Conservation (phyloP, 768 basidiomycete species). For the Naganishia friedmannii region DNA sequence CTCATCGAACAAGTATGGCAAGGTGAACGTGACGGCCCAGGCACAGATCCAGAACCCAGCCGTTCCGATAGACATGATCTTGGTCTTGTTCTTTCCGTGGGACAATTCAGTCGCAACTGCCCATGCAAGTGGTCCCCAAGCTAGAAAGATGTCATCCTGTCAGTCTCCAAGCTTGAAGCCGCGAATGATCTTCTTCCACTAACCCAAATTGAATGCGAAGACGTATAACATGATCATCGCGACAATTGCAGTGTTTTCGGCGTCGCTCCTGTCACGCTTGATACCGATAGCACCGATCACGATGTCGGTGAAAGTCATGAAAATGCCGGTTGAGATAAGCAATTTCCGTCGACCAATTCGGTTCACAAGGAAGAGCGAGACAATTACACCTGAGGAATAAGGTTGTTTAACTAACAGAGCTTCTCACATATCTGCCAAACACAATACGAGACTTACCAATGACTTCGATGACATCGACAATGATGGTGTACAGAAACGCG, state of each 20-base stretch:
- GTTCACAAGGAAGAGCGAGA: conserved; percentile 44
- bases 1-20: conserved; percentile 50
- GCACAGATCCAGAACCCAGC: conserved; percentile 52
- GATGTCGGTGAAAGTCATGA: conserved; percentile 47
- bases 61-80: conserved; percentile 50
- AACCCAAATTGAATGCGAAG: conserved; percentile 51
- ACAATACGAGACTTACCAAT: conserved; percentile 24
- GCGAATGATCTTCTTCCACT: conserved; percentile 40
- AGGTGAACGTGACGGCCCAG: conserved; percentile 51
- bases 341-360: conserved; percentile 48
- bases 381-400: conserved; percentile 34
- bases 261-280: conserved; percentile 32
- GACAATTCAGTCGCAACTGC: conserved; percentile 40
- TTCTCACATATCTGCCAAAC: neutral
- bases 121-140: conserved; percentile 28
- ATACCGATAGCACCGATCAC: conserved; percentile 47
- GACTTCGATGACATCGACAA: conserved; percentile 45
- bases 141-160: neutral
- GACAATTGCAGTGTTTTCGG: conserved; percentile 44
- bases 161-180: neutral
- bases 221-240: conserved; percentile 51
- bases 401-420: too few relatives aligned
- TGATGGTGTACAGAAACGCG: conserved; percentile 45
- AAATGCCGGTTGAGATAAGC: conserved; percentile 45
- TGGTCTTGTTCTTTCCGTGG: conserved; percentile 46